Evolutionary conservation across 768 basidiomycete species (phyloP), one percentile per base, ranked within the genome.

Genomic region (Lepiota brunneoincarnata): DNA sequence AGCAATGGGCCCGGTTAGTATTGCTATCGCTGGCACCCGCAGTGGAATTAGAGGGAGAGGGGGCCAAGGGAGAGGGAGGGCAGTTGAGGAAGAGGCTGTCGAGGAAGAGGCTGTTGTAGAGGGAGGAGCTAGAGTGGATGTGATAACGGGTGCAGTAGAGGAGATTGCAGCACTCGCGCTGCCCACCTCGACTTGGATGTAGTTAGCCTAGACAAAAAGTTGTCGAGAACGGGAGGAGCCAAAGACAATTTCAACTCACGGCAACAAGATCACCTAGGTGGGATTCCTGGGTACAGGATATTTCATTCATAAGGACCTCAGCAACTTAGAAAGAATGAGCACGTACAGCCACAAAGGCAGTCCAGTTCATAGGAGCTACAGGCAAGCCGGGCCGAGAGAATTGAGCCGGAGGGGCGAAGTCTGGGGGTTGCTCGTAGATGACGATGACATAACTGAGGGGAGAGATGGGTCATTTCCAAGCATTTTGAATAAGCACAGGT

Each of bases 181-280:
- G 24, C 90, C 90, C 59, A 81, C 79, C 68, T 89, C 80, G 60
- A 89, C 90, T 3, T 76, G 79, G 62, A 90, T 80, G 72, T 90
- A 92, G 57, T 74, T 85, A 42, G 72, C 85, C 85, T 87, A 55
- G 11, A 38, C 31, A 44, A 26, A 63, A 36, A 60, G 59, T 11
- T 44, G 31, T 47, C 18, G 17, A 21, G n/a, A 20, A 42, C n/a
- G 31, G 31, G 31, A 2, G 7, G 31, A 31, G 31, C 7, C 31
- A 31, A 31, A 10, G 31, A 31, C 31, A 31, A 31, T 31, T 12
- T 24, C 15, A 21, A 44, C 43, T n/a, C 28, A 44, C 43, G 21
- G 43, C 43, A 28, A 44, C 43, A 10, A 44, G 43, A 23, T 5
- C 23, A 21, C 43, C 43, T 2, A 44, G 43, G 43, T 44, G 28